Evolutionary conservation across 345 rosid species (phyloP).

Genomic region (Rhodamnia rubescens): DNA sequence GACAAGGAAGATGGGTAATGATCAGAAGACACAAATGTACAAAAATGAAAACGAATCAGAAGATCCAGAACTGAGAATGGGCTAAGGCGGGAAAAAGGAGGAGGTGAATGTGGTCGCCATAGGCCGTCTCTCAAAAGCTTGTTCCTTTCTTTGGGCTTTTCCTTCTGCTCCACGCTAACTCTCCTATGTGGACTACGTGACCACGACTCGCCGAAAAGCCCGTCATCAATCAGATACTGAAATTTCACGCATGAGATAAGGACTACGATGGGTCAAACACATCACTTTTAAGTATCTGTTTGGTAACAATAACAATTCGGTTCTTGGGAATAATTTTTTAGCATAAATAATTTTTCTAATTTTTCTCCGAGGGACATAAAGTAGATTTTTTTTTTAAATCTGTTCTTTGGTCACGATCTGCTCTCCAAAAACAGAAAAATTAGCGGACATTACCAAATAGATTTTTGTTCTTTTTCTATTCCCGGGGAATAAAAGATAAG

Average conservation of each 20-base stretch:
- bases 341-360: too few species aligned
- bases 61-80: not conserved
- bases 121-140: not conserved
- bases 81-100: not conserved
- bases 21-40: not conserved
- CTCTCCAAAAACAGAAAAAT: too few species aligned
- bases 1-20: not conserved
- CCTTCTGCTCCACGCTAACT: not conserved
- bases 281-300: not conserved
- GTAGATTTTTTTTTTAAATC: too few species aligned
- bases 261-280: not conserved
- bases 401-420: too few species aligned
- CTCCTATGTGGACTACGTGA: not conserved
- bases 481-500: too few species aligned
- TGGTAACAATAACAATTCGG: too few species aligned
- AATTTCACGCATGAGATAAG: too few species aligned
- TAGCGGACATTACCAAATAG: too few species aligned
- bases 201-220: not conserved
- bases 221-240: not conserved
- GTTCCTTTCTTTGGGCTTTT: not conserved
- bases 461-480: too few species aligned
- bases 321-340: too few species aligned
- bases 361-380: too few species aligned
- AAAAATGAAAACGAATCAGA: not conserved
- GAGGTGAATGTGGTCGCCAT: not conserved